Conservation (phyloP, 805 yeast species). For the Yarrowia hollandica region DNA sequence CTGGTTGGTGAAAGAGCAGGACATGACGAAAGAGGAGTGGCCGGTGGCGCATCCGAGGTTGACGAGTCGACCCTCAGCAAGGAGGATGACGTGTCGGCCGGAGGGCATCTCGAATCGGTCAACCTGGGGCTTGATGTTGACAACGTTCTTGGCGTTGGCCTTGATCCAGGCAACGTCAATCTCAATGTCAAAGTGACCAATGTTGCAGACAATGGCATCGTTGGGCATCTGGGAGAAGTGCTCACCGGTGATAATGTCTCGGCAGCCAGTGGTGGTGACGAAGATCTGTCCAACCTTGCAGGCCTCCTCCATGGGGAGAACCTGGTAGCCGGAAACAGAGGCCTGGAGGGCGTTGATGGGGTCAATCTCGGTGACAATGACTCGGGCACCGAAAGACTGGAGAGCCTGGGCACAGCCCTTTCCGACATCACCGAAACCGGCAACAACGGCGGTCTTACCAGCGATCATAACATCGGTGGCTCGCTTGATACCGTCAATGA, state of each 20-base stretch:
- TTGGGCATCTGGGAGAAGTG: slow-evolving; percentile 95
- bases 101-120: slow-evolving; percentile 89
- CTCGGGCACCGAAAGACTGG: slow-evolving; percentile 99
- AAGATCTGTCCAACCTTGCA: slow-evolving; percentile 92
- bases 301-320: slow-evolving; percentile 91
- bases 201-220: slow-evolving; percentile 99
- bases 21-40: slow-evolving; percentile 98
- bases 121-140: slow-evolving; percentile 98
- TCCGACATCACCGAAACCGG: slow-evolving; percentile 99
- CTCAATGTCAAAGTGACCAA: slow-evolving; percentile 99
- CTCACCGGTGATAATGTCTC: slow-evolving; percentile 90
- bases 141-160: slow-evolving; percentile 87
- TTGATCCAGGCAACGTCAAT: slow-evolving; percentile 99
- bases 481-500: slow-evolving; percentile 98
- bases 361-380: slow-evolving; percentile 93
- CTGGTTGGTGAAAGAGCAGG: slow-evolving; percentile 99
- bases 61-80: slow-evolving; percentile 99
- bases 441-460: slow-evolving; percentile 98
- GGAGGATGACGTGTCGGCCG: slow-evolving; percentile 92
- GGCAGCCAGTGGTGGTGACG: slow-evolving; percentile 99
- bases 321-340: slow-evolving; percentile 98
- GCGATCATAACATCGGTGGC: slow-evolving; percentile 99
- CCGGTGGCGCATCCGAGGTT: slow-evolving; percentile 99
- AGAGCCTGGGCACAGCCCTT: slow-evolving; percentile 99
- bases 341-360: slow-evolving; percentile 99